phyloP scores from a whole-genome alignment of 108 stramenopile genomes.

The Cyclotella atomus region DNA sequence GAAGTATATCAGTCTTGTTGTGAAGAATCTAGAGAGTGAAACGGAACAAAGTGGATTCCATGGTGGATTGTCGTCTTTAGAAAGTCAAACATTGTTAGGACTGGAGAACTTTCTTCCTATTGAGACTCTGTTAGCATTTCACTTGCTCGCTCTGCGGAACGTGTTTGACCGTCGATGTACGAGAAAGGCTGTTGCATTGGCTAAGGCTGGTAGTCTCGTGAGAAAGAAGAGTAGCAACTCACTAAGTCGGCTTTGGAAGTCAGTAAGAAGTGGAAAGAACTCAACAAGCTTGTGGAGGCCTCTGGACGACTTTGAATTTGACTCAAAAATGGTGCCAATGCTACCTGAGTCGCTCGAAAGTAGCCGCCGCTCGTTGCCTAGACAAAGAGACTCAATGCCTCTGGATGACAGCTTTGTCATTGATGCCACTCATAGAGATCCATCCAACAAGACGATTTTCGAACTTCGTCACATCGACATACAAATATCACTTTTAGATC shows the following conservation, averaged over 20 bases:
- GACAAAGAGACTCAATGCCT: not conserved
- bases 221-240: conserved; percentile 8
- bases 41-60: conserved; percentile 63
- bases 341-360: conserved; percentile 9
- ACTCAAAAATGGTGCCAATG: not conserved
- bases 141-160: conserved; percentile 73
- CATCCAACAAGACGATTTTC: conserved; percentile 13
- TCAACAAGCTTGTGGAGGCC: conserved; percentile 12
- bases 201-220: not conserved
- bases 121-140: conserved; percentile 76
- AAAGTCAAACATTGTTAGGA: conserved; percentile 57
- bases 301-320: conserved; percentile 12
- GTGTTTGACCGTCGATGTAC: conserved; percentile 30
- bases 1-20: conserved; percentile 65
- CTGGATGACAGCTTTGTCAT: not conserved
- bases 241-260: conserved; percentile 25
- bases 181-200: not conserved
- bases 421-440: not conserved
- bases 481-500: conserved; percentile 23
- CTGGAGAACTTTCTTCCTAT: conserved; percentile 79
- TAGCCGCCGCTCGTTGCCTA: not conserved
- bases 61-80: conserved; percentile 64
- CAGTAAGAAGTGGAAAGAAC: conserved; percentile 20
- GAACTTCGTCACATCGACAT: conserved; percentile 12
- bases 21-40: conserved; percentile 57